Conservation (phyloP, 805 yeast species). For the Diddensiella transvaalensis region DNA sequence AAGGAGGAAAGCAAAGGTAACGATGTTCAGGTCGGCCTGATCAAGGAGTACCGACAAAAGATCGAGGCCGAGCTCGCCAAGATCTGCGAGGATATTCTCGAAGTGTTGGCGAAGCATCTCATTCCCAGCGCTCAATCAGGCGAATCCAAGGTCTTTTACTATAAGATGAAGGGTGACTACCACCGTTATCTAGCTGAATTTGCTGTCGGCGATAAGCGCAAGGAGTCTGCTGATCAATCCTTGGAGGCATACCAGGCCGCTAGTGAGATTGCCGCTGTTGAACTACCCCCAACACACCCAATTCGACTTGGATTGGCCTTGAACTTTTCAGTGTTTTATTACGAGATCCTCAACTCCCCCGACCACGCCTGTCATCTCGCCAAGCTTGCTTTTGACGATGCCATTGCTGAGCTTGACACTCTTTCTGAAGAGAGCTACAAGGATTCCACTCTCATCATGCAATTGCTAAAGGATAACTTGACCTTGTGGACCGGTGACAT, state of each 20-base stretch:
- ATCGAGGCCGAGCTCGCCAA: conserved; percentile 88
- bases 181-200: conserved; percentile 99
- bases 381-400: conserved; percentile 98
- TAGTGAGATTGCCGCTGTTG: conserved; percentile 93
- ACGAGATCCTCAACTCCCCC: conserved; percentile 96
- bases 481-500: conserved; percentile 70
- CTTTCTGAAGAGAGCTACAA: conserved; percentile 97
- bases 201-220: conserved; percentile 85
- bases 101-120: conserved; percentile 82
- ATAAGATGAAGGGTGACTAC: conserved; percentile 99
- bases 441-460: conserved; percentile 98
- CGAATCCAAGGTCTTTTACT: conserved; percentile 96
- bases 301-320: conserved; percentile 96
- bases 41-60: conserved; percentile 91
- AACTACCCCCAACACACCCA: conserved; percentile 98
- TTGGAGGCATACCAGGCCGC: conserved; percentile 94
- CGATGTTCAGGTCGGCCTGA: conserved; percentile 81
- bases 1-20: conserved; percentile 96
- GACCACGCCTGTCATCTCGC: conserved; percentile 99
- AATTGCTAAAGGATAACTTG: conserved; percentile 95
- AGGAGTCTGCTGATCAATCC: conserved; percentile 87
- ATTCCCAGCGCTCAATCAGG: conserved; percentile 94
- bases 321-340: conserved; percentile 96
- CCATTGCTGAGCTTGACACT: conserved; percentile 97
- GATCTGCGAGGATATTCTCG: conserved; percentile 90